Evolutionary conservation across 1,139 yeast genomes (phyloP).

Genomic region (Debaryomyces sp.): DNA sequence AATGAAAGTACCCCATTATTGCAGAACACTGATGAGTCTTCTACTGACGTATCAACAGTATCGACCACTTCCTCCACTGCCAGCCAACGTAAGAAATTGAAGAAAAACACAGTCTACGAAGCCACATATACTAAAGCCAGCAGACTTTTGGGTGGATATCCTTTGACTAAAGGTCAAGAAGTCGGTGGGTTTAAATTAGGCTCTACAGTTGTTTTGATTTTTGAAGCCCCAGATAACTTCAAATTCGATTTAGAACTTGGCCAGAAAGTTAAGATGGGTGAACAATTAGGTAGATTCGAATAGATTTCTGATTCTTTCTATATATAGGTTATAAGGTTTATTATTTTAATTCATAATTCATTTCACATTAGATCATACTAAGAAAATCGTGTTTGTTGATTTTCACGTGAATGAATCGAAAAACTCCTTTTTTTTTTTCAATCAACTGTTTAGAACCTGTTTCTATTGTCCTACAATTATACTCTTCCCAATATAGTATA

Average conservation of each 20-base stretch:
- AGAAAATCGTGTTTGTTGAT: constrained; percentile 4
- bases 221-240: constrained; percentile 89
- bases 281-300: constrained; percentile 63
- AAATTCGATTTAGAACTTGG: constrained; percentile 71
- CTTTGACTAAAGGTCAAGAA: constrained; percentile 88
- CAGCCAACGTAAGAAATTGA: constrained; percentile 40
- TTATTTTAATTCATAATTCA: constrained; percentile 1
- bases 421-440: constrained; percentile 1
- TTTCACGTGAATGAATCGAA: constrained; percentile 3
- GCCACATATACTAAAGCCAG: constrained; percentile 89
- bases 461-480: neutral
- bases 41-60: constrained; percentile 18
- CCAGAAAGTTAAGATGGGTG: constrained; percentile 83
- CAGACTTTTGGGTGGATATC: constrained; percentile 80
- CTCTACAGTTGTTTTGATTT: constrained; percentile 91
- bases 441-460: neutral
- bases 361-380: neutral
- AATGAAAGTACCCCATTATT: constrained; percentile 40
- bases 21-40: constrained; percentile 13
- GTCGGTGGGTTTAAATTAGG: constrained; percentile 98
- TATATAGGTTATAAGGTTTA: constrained; percentile 4
- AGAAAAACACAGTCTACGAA: constrained; percentile 86
- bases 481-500: neutral
- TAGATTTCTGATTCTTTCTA: neutral
- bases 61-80: constrained; percentile 19